A percentile compares a stretch with the other conserved stretches of the same genome.
Conservation (phyloP, 164 flowering plant species). For the Cinnamomum chago region DNA sequence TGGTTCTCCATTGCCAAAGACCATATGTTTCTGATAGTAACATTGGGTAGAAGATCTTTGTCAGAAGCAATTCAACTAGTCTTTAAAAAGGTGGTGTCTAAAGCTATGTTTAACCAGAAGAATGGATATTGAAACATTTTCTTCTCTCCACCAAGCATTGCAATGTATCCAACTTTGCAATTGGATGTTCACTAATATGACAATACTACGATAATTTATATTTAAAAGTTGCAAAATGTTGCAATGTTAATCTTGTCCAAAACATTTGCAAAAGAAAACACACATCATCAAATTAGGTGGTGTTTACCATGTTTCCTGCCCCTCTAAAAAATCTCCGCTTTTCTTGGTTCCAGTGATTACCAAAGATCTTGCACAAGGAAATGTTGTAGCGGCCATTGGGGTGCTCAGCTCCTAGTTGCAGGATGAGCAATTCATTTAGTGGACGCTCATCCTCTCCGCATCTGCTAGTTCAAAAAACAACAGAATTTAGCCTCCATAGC, state of each 20-base stretch:
- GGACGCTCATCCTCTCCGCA: slow-evolving; percentile 98
- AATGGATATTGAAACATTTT: too few species aligned
- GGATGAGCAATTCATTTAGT: slow-evolving; percentile 62
- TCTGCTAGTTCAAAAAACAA: slow-evolving; percentile 27
- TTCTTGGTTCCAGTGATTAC: slow-evolving; percentile 50
- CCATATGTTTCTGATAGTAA: slow-evolving; percentile 22
- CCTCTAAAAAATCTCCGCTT: slow-evolving; percentile 29
- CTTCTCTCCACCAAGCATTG: too few species aligned
- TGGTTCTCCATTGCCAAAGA: slow-evolving; percentile 11
- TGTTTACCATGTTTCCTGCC: slow-evolving; percentile 37
- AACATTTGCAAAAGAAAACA: neutral
- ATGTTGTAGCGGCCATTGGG: slow-evolving; percentile 56
- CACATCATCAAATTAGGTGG: neutral
- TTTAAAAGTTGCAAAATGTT: too few species aligned
- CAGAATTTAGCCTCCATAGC: neutral
- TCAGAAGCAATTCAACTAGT: too few species aligned
- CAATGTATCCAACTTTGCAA: too few species aligned
- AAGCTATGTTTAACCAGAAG: too few species aligned
- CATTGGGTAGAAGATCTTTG: too few species aligned
- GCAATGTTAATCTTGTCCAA: neutral
- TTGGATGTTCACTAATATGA: too few species aligned
- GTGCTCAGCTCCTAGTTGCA: slow-evolving; percentile 66
- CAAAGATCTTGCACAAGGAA: slow-evolving; percentile 55
- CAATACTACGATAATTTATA: neutral
- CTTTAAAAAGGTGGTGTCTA: too few species aligned